Conservation (phyloP, 176 grass and related monocot genomes). For the Bromus sterilis region DNA sequence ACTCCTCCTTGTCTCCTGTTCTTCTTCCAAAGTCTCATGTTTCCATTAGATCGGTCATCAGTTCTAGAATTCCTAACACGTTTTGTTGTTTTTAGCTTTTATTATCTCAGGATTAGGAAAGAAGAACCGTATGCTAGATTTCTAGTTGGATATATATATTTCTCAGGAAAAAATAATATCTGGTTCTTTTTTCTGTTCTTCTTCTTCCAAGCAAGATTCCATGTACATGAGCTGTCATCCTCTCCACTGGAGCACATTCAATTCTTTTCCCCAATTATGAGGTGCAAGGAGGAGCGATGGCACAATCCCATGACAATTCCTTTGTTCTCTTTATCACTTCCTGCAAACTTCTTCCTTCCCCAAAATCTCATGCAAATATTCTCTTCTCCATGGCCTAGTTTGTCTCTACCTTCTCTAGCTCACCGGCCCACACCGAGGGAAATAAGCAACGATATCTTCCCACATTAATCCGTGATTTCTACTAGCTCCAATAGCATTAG, state of each 20-base stretch:
- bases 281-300: conserved; percentile 32
- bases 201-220: conserved; percentile 33
- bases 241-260: conserved; percentile 18
- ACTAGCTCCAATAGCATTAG: conserved; percentile 28
- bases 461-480: conserved; percentile 24
- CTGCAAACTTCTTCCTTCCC: conserved; percentile 21
- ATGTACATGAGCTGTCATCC: conserved; percentile 48
- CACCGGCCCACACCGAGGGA: conserved; percentile 1
- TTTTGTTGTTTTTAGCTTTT: not conserved
- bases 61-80: not conserved
- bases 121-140: not conserved
- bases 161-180: conserved; percentile 17
- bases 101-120: not conserved
- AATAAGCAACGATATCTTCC: conserved; percentile 4
- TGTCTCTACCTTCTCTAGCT: conserved; percentile 26
- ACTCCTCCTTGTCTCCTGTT: not conserved
- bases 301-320: conserved; percentile 49
- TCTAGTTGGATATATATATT: not conserved
- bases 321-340: conserved; percentile 44
- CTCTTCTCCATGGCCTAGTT: conserved; percentile 27
- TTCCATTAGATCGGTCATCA: not conserved
- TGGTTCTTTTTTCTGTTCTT: not conserved
- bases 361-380: conserved; percentile 50
- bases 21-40: conserved; percentile 12
- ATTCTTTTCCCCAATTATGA: conserved; percentile 35